Evolutionary conservation across 2,329 filamentous ascomycete species (phyloP), one percentile per base, ranked within the genome.

Genomic region (Cladosporium velox): DNA sequence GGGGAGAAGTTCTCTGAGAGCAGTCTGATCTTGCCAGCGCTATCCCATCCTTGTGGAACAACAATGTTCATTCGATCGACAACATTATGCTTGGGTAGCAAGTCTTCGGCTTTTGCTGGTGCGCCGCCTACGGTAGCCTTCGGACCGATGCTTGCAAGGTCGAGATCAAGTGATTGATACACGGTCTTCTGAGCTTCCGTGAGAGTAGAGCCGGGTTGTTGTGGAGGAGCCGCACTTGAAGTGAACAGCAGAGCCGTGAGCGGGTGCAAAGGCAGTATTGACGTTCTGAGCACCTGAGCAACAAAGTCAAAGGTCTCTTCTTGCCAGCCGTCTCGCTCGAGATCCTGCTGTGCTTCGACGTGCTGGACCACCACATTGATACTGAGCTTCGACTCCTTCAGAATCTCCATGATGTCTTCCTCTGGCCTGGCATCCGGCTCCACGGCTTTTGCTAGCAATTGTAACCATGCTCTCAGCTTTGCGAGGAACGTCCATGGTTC

Each of bases 301-400:
- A 99, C 91, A 71, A 95, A 93, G 77, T 99, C 95, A 74, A 99
- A 99, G 72, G 96, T 91, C 71, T 96, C 92, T 78, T 99, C 95
- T 79, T 93, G 94, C 93, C 94, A 99, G 15, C 90, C 88, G 67
- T 92, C 93, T 77, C 91, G 92, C 79, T 98, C 95, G 66, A 99
- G 79, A 47, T 88, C 86, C 75, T 98, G 93, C 77, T 98, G 96
- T 77, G 91, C 93, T 79, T 96, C 92, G 15, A 92, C 93, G 77
- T 96, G 95, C 78, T 98, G 93, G 76, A 94, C 97, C n/a, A 98
- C 93, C 10, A 99, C 91, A 74, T 92, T 96, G 44, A 99, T 82
- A 0, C 93, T 92, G 65, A 99, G 80, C 85, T 96, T 96, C 67
- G 91, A 88, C 67, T 97, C 93, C 75, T 97, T 91, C 86, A 98